Evolutionary conservation across 2,329 filamentous ascomycete genomes (phyloP).

Genomic region (Colletotrichum sp.): DNA sequence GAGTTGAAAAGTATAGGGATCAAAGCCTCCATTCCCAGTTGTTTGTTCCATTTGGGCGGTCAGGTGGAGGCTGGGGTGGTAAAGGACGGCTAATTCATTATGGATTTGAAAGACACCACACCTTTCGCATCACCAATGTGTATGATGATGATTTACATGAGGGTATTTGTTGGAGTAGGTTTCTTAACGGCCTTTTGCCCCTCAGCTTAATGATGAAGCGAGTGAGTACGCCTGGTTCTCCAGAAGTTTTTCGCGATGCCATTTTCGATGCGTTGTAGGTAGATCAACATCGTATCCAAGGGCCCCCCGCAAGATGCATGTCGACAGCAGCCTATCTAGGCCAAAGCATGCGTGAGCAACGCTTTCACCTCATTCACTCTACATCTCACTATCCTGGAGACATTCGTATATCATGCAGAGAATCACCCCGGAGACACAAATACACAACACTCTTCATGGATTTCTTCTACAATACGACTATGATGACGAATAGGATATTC

Average conservation of each 20-base stretch:
- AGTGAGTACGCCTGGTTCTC: background rate
- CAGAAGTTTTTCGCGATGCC: background rate
- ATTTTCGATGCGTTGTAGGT: background rate
- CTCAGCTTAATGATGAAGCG: background rate
- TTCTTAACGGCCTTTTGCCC: background rate
- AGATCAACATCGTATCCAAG: background rate
- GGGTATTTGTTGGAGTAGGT: background rate
- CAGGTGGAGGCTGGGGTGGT: slow-evolving; percentile 11
- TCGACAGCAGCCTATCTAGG: background rate
- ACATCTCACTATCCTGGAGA: too few relatives aligned
- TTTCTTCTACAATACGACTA: slow-evolving; percentile 11
- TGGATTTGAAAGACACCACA: slow-evolving; percentile 11
- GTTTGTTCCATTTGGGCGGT: slow-evolving; percentile 11
- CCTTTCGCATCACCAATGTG: background rate
- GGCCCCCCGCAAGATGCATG: fast-evolving
- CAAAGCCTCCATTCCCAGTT: slow-evolving; percentile 8
- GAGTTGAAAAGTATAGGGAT: background rate
- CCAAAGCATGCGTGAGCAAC: too few relatives aligned
- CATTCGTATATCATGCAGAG: background rate
- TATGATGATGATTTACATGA: background rate
- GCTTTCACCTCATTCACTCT: too few relatives aligned
- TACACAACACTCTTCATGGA: background rate
- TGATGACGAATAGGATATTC: slow-evolving; percentile 5
- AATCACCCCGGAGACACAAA: background rate
- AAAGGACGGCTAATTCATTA: slow-evolving; percentile 18